Evolutionary conservation across 2,329 filamentous ascomycete genomes (phyloP), one percentile per base, ranked within the genome.

Genomic region (Trichoderma simmonsii): DNA sequence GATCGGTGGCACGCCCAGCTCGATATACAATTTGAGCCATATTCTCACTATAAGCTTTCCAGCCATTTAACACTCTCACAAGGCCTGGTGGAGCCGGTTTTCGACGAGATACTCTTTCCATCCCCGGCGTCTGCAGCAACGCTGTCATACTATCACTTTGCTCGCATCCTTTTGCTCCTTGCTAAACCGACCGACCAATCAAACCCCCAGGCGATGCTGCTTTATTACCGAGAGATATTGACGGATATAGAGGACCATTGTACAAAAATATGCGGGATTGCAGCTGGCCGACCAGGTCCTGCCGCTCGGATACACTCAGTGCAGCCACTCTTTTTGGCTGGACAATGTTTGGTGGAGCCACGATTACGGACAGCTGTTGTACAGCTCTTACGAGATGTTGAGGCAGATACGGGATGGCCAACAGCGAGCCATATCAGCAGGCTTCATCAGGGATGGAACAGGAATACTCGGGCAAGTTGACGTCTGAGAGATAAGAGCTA

Each of bases 261-360:
- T 26, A 26, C 60, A 5, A 60, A 60, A 21, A 68, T 68, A 32
- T 51, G 65, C n/a, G 56, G 65, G 3, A 68, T 68, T 60, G 65
- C 54, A 11, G 54, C 65, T 9, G 56, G 24, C 5, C 65, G 56
- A 11, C 65, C 65, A 7, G 54, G 65, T 2, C 18, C 34, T 15
- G 36, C 56, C 15, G 56, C 65, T 18, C 56, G 56, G 12, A 48
- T 60, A 24, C 56, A 68, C 26, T 68, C 34, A 6, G 24, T 68
- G 6, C 65, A 68, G 21, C 65, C 65, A 28, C 65, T 68, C 15
- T 32, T 68, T 14, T 8, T 68, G 11, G 65, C 65, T 18, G 56
- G 65, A 14, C 65, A 68, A 26, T 68, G 65, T 56, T 68, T 68
- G 26, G 65, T 60, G 21, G 65, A 68, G 6, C n/a, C 65, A 18